Percentiles rank a stretch among this genome's conserved stretches.
Evolutionary conservation across 2,329 filamentous ascomycete species (phyloP).

Genomic region (Arachnopeziza araneosa): DNA sequence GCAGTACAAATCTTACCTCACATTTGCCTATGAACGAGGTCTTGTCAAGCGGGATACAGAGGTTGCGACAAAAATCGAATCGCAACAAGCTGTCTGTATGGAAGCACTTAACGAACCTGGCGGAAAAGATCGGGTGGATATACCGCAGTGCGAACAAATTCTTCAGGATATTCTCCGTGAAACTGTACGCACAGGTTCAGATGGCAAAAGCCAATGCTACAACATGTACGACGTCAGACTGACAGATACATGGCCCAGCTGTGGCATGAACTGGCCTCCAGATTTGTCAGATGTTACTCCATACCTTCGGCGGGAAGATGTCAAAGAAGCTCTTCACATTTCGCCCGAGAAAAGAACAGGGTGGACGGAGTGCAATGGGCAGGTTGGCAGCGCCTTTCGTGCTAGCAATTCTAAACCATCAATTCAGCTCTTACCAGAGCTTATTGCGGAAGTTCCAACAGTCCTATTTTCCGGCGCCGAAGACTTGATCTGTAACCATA

Average conservation of each 20-base stretch:
- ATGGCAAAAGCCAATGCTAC: constrained; percentile 56
- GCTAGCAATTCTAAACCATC: constrained; percentile 67
- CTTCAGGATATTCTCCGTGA: constrained; percentile 65
- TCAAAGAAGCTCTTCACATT: constrained; percentile 75
- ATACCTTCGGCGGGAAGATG: constrained; percentile 79
- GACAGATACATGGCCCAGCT: constrained; percentile 71
- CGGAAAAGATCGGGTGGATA: constrained; percentile 58
- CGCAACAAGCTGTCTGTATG: constrained; percentile 63
- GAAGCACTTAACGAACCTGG: constrained; percentile 53
- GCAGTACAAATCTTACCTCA: constrained; percentile 84
- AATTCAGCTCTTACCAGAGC: constrained; percentile 66
- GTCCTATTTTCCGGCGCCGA: constrained; percentile 89
- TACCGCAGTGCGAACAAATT: constrained; percentile 67
- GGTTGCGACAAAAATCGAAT: constrained; percentile 59
- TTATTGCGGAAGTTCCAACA: constrained; percentile 72
- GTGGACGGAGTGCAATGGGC: constrained; percentile 85
- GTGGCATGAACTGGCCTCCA: constrained; percentile 97
- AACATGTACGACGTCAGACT: constrained; percentile 98
- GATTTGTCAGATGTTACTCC: constrained; percentile 73
- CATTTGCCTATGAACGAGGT: constrained; percentile 71
- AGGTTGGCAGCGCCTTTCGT: constrained; percentile 67
- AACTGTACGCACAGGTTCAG: constrained; percentile 50
- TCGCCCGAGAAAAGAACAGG: constrained; percentile 75
- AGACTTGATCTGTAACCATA: constrained; percentile 94
- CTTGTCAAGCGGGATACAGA: constrained; percentile 65